A percentile compares a stretch with the other conserved stretches of the same genome.
These are phyloP conservation scores for Phlebiopsis gigantea DNA, from an alignment of 768 basidiomycete species.

Conservation along the genomic window DNA sequence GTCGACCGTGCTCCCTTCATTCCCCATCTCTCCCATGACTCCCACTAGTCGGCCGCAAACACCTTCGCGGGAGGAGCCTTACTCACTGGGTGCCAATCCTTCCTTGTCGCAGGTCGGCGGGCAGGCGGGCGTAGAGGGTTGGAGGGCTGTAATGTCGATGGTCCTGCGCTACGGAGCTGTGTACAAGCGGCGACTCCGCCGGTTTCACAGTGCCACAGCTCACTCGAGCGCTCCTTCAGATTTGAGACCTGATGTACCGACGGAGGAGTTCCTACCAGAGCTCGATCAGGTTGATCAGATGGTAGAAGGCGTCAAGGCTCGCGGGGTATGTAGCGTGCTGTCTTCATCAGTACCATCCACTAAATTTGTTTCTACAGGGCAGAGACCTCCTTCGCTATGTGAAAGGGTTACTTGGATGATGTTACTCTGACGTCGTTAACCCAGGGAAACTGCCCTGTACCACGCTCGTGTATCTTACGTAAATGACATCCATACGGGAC, in stretches of 20 bases:
- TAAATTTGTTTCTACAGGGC: constrained; percentile 38
- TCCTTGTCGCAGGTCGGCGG: constrained; percentile 30
- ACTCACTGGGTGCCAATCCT: constrained; percentile 16
- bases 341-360: constrained; percentile 1
- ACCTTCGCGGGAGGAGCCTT: constrained; percentile 16
- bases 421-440: neutral
- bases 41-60: constrained; percentile 6
- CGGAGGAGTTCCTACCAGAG: constrained; percentile 25
- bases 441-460: too few species aligned
- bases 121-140: constrained; percentile 56
- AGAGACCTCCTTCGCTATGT: constrained; percentile 71
- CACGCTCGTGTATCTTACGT: too few species aligned
- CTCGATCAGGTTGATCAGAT: constrained; percentile 60
- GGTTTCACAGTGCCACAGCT: constrained; percentile 20
- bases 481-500: too few species aligned
- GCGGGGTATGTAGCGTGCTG: constrained; percentile 49
- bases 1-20: constrained; percentile 58
- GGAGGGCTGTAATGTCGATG: constrained; percentile 72
- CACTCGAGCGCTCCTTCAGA: constrained; percentile 7
- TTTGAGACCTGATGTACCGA: constrained; percentile 11
- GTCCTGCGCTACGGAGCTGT: constrained; percentile 62
- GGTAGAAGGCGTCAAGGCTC: constrained; percentile 70
- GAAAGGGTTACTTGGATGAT: constrained; percentile 55
- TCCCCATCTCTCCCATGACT: constrained; percentile 29
- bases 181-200: constrained; percentile 41